Percentiles rank a stretch among this genome's conserved stretches.
Evolutionary conservation across 2,329 filamentous ascomycete species (phyloP).

Genomic region (Apiospora koreana): DNA sequence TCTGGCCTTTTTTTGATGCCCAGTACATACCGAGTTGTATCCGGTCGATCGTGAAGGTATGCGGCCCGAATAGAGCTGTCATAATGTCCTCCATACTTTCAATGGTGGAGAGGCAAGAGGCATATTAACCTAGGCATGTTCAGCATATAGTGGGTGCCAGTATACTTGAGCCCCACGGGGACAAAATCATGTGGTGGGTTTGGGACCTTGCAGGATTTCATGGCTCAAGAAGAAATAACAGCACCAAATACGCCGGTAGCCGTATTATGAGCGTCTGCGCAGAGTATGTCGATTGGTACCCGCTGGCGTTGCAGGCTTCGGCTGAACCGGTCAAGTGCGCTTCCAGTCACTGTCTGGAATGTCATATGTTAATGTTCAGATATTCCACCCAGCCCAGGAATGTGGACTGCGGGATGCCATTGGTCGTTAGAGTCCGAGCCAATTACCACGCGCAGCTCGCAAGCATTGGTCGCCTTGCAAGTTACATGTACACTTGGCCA

Average conservation of each 20-base stretch:
- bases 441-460: background rate
- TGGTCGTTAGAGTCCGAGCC: background rate
- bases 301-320: background rate
- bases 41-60: background rate
- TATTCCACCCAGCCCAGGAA: background rate
- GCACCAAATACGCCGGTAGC: background rate
- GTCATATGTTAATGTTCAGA: background rate
- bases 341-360: background rate
- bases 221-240: background rate
- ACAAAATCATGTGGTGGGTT: background rate
- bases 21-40: background rate
- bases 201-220: background rate
- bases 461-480: background rate
- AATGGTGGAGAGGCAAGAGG: background rate
- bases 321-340: background rate
- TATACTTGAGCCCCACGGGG: background rate
- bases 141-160: background rate
- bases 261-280: background rate
- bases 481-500: no score
- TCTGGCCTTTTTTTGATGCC: background rate
- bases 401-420: background rate
- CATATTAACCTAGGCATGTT: background rate
- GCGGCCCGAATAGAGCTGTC: background rate
- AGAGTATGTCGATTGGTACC: background rate
- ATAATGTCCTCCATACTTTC: background rate